Conservation (phyloP, 2,329 filamentous ascomycete species). For the Fusarium sp. region DNA sequence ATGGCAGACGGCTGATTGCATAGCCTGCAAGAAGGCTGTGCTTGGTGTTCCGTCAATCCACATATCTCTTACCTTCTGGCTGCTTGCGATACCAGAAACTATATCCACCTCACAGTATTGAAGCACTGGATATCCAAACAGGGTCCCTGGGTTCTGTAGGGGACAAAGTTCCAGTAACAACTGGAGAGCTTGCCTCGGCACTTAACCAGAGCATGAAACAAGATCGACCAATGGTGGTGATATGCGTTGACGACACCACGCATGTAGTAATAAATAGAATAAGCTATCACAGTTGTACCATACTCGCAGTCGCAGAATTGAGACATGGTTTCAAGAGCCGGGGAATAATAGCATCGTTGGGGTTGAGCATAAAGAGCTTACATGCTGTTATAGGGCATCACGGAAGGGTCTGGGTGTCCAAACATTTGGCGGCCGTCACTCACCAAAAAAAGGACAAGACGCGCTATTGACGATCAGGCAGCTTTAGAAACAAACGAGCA, state of each 20-base stretch:
- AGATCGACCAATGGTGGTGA: neutral
- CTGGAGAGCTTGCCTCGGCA: slow-evolving; percentile 8
- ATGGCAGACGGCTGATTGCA: slow-evolving; percentile 12
- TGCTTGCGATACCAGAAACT: neutral
- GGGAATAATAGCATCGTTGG: slow-evolving; percentile 25
- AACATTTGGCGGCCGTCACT: slow-evolving; percentile 31
- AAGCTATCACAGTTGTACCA: neutral
- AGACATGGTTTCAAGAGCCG: slow-evolving; percentile 40
- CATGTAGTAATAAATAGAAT: slow-evolving; percentile 10
- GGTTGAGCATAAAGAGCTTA: slow-evolving; percentile 33
- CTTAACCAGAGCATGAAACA: neutral
- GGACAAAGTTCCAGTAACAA: slow-evolving; percentile 5
- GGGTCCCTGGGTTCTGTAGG: neutral
- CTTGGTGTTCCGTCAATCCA: slow-evolving; percentile 10
- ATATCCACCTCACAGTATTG: neutral
- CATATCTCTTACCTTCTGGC: slow-evolving; percentile 14
- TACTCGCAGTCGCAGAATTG: slow-evolving; percentile 13
- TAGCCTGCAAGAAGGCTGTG: slow-evolving; percentile 17
- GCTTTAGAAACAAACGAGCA: slow-evolving; percentile 30
- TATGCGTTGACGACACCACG: slow-evolving; percentile 2
- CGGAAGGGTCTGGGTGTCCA: neutral
- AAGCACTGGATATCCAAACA: slow-evolving; percentile 11
- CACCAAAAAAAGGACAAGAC: slow-evolving; percentile 15
- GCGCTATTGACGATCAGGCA: slow-evolving; percentile 28
- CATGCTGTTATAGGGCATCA: slow-evolving; percentile 12